A percentile compares a stretch with the other conserved stretches of the same genome.
These are phyloP conservation scores for Colletotrichum falcatum DNA, from an alignment of 2,329 filamentous ascomycete species.

Conservation along the genomic window DNA sequence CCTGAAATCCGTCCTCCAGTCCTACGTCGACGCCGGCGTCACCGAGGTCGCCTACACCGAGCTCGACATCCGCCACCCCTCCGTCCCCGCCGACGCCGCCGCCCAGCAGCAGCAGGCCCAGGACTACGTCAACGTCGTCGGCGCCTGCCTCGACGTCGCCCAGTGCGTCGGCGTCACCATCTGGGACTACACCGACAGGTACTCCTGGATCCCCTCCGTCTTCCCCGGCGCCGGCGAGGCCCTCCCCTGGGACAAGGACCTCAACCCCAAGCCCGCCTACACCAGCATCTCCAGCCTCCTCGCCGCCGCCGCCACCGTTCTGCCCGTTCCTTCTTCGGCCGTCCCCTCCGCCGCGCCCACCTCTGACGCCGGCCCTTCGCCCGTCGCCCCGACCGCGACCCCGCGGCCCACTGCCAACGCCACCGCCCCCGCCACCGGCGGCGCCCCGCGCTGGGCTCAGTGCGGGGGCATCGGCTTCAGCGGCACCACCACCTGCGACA, in stretches of 20 bases:
- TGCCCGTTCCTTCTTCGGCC: constrained; percentile 14
- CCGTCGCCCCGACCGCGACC: not conserved
- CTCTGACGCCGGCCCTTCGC: not conserved
- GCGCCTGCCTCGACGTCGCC: constrained; percentile 47
- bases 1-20: constrained; percentile 60
- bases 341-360: not conserved
- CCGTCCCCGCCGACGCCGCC: constrained; percentile 55
- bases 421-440: constrained; percentile 23
- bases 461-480: constrained; percentile 53
- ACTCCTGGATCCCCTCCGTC: constrained; percentile 54
- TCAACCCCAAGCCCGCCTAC: constrained; percentile 55
- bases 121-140: constrained; percentile 55
- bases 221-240: constrained; percentile 54
- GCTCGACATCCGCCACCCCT: constrained; percentile 61
- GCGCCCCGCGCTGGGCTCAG: constrained; percentile 50
- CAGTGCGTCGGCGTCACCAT: constrained; percentile 55
- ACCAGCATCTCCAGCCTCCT: constrained; percentile 53
- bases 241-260: constrained; percentile 52
- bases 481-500: constrained; percentile 52
- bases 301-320: constrained; percentile 43
- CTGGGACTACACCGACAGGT: constrained; percentile 54
- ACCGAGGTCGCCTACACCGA: constrained; percentile 63
- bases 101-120: constrained; percentile 57
- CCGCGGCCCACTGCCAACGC: not conserved
- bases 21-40: constrained; percentile 60